Evolutionary conservation across 2,329 filamentous ascomycete species (phyloP).

Genomic region (Neonectria hederae): DNA sequence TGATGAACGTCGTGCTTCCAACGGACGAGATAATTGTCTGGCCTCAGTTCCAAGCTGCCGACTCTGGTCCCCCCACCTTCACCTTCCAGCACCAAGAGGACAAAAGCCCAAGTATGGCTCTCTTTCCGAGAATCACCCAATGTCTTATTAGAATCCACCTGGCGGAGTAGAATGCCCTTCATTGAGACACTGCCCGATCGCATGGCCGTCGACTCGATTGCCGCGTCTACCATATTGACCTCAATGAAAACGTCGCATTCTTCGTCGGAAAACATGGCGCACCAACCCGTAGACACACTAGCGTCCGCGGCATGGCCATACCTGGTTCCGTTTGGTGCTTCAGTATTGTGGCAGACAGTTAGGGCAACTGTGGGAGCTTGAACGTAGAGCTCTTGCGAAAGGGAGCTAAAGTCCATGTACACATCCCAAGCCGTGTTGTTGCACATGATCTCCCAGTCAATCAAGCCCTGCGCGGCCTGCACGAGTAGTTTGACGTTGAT

Average conservation of each 20-base stretch:
- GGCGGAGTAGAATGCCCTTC: constrained; percentile 18
- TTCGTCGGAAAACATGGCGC: constrained; percentile 6
- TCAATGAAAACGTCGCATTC: constrained; percentile 20
- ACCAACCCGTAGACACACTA: neutral
- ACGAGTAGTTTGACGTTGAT: neutral
- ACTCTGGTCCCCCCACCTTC: constrained; percentile 8
- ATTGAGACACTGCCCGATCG: neutral
- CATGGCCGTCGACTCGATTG: neutral
- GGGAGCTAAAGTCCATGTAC: constrained; percentile 3
- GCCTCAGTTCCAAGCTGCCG: constrained; percentile 18
- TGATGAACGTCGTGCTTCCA: constrained; percentile 13
- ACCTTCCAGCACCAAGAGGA: constrained; percentile 7
- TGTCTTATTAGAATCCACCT: neutral
- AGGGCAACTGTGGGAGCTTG: constrained; percentile 3
- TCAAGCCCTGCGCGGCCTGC: neutral
- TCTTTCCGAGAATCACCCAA: neutral
- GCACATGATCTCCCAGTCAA: constrained; percentile 18
- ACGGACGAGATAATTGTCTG: constrained; percentile 17
- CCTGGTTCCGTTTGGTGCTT: neutral
- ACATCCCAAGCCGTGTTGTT: constrained; percentile 11
- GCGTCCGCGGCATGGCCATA: constrained; percentile 11
- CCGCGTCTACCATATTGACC: constrained; percentile 9
- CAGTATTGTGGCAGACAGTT: neutral
- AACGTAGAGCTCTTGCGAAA: constrained; percentile 15
- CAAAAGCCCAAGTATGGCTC: constrained; percentile 15